Conservation (phyloP, 371 early-diverging fungal species). For the Nematocida minor region DNA sequence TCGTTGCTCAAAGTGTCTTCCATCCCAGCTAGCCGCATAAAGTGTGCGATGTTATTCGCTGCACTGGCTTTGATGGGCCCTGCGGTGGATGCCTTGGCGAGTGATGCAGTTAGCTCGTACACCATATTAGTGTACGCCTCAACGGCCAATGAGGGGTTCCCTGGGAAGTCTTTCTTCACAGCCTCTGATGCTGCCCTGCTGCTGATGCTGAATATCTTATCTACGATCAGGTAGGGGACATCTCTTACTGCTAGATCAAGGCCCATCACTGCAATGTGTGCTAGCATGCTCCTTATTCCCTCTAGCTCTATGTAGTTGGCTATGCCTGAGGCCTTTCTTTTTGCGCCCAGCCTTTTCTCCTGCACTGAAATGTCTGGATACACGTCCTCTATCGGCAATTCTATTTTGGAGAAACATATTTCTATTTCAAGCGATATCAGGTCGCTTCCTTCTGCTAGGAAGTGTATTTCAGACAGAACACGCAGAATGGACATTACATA, state of each 20-base stretch:
- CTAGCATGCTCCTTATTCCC: conserved; percentile 38
- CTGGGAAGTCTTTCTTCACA: conserved; percentile 31
- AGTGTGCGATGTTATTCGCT: conserved; percentile 62
- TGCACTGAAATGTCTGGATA: conserved; percentile 39
- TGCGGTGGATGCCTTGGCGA: conserved; percentile 55
- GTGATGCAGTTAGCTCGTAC: conserved; percentile 15
- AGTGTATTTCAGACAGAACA: conserved; percentile 46
- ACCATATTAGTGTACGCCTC: conserved; percentile 26
- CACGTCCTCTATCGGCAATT: conserved; percentile 32
- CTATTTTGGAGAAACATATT: conserved; percentile 48
- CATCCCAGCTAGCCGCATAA: conserved; percentile 59
- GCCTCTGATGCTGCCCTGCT: conserved; percentile 7
- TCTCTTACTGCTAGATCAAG: conserved; percentile 38
- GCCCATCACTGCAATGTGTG: conserved; percentile 41
- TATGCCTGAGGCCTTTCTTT: conserved; percentile 29
- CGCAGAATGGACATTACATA: conserved; percentile 15
- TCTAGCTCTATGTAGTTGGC: conserved; percentile 49
- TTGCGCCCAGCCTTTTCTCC: conserved; percentile 42
- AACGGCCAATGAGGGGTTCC: background rate
- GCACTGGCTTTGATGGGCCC: conserved; percentile 61
- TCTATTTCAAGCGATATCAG: conserved; percentile 50
- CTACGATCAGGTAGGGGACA: conserved; percentile 37
- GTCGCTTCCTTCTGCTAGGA: conserved; percentile 43
- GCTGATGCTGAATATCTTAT: conserved; percentile 38
- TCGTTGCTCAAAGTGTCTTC: conserved; percentile 48